Conservation (phyloP, 768 basidiomycete species). For the Collybiopsis luxurians region DNA sequence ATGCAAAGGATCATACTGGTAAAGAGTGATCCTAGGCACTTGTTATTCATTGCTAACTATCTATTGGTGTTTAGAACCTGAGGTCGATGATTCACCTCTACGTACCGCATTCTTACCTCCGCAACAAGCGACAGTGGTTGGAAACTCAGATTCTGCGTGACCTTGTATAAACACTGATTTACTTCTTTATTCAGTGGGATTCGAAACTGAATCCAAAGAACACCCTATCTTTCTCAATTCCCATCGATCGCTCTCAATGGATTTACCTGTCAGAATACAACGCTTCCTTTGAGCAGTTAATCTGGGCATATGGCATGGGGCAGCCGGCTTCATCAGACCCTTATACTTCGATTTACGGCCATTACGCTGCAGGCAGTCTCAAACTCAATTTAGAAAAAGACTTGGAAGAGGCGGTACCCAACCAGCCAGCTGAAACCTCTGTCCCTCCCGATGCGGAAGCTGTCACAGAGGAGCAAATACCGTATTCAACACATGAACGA, state of each 20-base stretch:
- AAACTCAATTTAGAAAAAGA: conserved; percentile 31
- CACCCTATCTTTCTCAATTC: conserved; percentile 40
- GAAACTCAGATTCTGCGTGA: conserved; percentile 2
- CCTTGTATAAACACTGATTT: neutral
- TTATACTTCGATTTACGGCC: conserved; percentile 28
- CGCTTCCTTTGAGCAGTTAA: conserved; percentile 25
- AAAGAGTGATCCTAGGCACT: no score
- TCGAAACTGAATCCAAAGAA: conserved; percentile 25
- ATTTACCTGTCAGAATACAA: conserved; percentile 18
- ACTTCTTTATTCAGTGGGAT: conserved; percentile 9
- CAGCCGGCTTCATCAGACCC: conserved; percentile 23
- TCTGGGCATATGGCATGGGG: conserved; percentile 37
- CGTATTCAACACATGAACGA: conserved; percentile 32
- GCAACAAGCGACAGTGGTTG: conserved; percentile 31
- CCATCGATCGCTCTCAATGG: conserved; percentile 33
- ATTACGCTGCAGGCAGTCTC: conserved; percentile 31
- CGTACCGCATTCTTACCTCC: conserved; percentile 40
- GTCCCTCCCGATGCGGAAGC: neutral
- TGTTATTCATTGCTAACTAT: no score
- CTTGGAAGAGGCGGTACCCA: conserved; percentile 11
- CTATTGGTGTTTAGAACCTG: no score
- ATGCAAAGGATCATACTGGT: conserved; percentile 35
- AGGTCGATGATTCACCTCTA: conserved; percentile 38
- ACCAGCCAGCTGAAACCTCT: conserved; percentile 7
- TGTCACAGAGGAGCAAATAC: neutral